phyloP scores from a whole-genome alignment of 2,329 filamentous ascomycete genomes.

The Exserohilum turcica region DNA sequence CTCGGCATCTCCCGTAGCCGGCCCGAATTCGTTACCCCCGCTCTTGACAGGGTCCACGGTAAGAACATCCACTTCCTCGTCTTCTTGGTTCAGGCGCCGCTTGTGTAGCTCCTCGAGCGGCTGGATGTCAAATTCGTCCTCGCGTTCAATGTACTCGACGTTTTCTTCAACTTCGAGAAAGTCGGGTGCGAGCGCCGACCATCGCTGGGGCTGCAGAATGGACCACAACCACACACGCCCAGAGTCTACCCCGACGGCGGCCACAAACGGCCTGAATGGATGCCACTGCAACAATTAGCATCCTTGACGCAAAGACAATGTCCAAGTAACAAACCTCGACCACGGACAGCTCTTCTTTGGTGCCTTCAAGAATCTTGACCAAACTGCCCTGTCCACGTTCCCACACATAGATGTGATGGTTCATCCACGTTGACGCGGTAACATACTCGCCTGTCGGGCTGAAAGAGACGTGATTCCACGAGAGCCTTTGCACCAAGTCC shows the following conservation, averaged over 20 bases:
- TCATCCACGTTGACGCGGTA: constrained; percentile 95
- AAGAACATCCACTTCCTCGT: constrained; percentile 90
- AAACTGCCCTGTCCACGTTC: constrained; percentile 91
- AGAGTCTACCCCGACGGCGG: constrained; percentile 89
- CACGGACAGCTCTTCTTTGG: constrained; percentile 93
- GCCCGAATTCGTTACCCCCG: constrained; percentile 55
- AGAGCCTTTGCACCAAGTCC: constrained; percentile 91
- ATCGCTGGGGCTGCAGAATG: constrained; percentile 91
- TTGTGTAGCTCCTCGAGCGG: constrained; percentile 94
- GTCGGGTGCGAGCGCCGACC: constrained; percentile 95
- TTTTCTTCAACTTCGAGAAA: constrained; percentile 99
- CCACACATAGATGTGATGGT: constrained; percentile 98
- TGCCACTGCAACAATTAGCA: constrained; percentile 68
- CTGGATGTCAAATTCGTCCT: constrained; percentile 98
- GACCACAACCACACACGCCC: constrained; percentile 96
- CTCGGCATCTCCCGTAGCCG: constrained; percentile 52
- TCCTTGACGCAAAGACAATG: not conserved
- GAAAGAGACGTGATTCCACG: constrained; percentile 97
- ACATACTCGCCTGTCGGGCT: constrained; percentile 95
- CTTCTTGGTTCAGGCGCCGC: constrained; percentile 84
- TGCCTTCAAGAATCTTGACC: constrained; percentile 95
- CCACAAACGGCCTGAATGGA: constrained; percentile 82
- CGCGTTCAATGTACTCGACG: constrained; percentile 90
- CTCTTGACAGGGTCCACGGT: constrained; percentile 69
- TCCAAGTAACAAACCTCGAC: constrained; percentile 64